phyloP scores from a whole-genome alignment of 2,329 filamentous ascomycete genomes.

The Blastomyces gilchristii region DNA sequence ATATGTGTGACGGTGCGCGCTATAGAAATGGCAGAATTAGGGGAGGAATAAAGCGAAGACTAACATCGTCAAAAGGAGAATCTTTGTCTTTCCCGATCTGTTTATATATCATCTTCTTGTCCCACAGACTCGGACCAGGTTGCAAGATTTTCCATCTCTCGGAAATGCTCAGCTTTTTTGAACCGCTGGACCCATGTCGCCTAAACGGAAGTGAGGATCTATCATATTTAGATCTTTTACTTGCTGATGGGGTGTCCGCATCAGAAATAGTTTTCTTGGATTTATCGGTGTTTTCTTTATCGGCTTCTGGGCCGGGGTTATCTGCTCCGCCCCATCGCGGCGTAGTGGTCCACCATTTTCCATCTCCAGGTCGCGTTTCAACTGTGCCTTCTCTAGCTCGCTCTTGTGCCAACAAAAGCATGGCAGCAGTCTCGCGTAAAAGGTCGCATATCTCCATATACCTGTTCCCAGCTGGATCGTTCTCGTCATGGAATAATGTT shows the following conservation, averaged over 20 bases:
- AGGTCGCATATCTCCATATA: constrained; percentile 41
- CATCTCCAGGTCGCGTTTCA: constrained; percentile 43
- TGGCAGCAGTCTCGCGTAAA: constrained; percentile 47
- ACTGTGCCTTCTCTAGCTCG: constrained; percentile 45
- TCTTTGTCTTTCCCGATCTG: constrained; percentile 45
- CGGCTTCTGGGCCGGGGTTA: constrained; percentile 28
- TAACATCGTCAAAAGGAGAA: constrained; percentile 45
- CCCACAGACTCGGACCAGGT: constrained; percentile 45
- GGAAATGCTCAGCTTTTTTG: constrained; percentile 36
- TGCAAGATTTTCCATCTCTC: constrained; percentile 46
- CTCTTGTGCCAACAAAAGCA: constrained; percentile 51
- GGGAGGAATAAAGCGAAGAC: constrained; percentile 16
- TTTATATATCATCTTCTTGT: constrained; percentile 46
- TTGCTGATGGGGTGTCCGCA: constrained; percentile 22
- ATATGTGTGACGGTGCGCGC: neutral
- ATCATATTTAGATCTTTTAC: constrained; percentile 32
- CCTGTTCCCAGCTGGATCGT: constrained; percentile 23
- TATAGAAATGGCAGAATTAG: constrained; percentile 4
- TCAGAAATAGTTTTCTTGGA: constrained; percentile 20
- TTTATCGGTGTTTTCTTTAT: constrained; percentile 24
- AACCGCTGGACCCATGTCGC: constrained; percentile 24
- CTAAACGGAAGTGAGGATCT: constrained; percentile 26
- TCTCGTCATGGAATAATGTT: constrained; percentile 40
- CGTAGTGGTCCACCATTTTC: constrained; percentile 50
- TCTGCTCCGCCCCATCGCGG: constrained; percentile 47